Conservation (phyloP, 2,329 filamentous ascomycete species). For the Ascochyta rabiei region DNA sequence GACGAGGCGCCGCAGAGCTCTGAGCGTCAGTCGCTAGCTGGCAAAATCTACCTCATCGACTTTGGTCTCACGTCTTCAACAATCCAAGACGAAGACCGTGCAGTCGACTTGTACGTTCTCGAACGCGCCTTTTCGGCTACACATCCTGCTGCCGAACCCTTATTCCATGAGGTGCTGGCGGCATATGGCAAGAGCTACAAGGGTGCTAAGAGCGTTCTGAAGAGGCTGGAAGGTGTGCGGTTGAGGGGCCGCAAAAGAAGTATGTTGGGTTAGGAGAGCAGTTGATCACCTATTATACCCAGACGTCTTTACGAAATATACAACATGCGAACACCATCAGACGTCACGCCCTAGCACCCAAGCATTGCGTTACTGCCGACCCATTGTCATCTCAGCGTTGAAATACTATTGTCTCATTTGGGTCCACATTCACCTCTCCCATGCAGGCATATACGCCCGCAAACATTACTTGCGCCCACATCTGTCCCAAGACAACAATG, state of each 20-base stretch:
- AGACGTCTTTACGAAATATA: not conserved
- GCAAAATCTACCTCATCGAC: slow-evolving; percentile 89
- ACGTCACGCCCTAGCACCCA: too few relatives aligned
- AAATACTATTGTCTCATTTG: not conserved
- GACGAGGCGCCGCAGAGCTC: not conserved
- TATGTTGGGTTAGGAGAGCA: slow-evolving; percentile 77
- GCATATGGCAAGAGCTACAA: slow-evolving; percentile 78
- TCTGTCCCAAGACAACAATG: not conserved
- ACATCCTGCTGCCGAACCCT: slow-evolving; percentile 80
- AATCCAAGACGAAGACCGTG: slow-evolving; percentile 85
- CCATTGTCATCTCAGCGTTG: not conserved
- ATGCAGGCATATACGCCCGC: too few relatives aligned
- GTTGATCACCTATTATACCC: slow-evolving; percentile 2
- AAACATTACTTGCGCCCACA: slow-evolving; percentile 2
- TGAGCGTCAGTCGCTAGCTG: slow-evolving; percentile 43
- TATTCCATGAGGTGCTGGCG: slow-evolving; percentile 75
- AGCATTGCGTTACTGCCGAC: not conserved
- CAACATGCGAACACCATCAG: not conserved
- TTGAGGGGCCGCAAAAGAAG: slow-evolving; percentile 94
- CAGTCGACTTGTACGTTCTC: slow-evolving; percentile 94
- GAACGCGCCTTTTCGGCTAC: slow-evolving; percentile 95
- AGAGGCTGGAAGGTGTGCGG: slow-evolving; percentile 86
- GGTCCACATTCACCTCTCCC: not conserved
- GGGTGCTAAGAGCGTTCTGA: slow-evolving; percentile 75
- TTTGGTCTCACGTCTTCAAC: slow-evolving; percentile 88